Evolutionary conservation across 2,329 filamentous ascomycete genomes (phyloP).

Genomic region (Trichoderma sp.): DNA sequence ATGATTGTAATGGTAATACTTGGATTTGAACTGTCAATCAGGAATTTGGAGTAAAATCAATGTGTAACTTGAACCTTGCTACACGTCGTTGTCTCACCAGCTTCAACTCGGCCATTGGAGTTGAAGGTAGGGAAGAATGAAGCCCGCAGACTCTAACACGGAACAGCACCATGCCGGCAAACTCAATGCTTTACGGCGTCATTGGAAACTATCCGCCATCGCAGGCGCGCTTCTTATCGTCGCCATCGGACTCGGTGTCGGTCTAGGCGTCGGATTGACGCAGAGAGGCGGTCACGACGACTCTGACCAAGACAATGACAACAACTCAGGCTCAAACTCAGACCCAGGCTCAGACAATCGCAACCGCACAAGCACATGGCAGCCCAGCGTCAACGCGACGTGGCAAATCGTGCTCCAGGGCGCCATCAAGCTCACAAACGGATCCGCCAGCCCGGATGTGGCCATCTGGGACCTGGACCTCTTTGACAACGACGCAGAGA

Average conservation of each 20-base stretch:
- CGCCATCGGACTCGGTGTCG: conserved; percentile 49
- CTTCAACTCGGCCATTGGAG: not conserved
- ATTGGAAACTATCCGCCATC: conserved; percentile 34
- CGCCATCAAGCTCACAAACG: conserved; percentile 44
- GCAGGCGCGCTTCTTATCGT: conserved; percentile 27
- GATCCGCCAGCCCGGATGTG: conserved; percentile 45
- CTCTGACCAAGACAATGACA: conserved; percentile 21
- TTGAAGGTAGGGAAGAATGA: not conserved
- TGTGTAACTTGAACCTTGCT: not conserved
- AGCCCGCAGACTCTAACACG: not conserved
- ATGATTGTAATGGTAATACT: not conserved
- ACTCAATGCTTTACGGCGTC: conserved; percentile 24
- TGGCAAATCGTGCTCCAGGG: conserved; percentile 62
- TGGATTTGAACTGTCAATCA: not conserved
- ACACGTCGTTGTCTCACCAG: not conserved
- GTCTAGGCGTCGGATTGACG: conserved; percentile 55
- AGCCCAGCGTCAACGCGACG: conserved; percentile 49
- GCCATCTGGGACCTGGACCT: conserved; percentile 50
- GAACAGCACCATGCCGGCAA: not conserved
- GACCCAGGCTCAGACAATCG: conserved; percentile 4
- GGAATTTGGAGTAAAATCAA: not conserved
- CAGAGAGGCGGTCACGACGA: conserved; percentile 29
- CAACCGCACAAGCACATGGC: conserved; percentile 43
- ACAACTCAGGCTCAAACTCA: conserved; percentile 24
- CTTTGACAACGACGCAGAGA: conserved; percentile 49